Percentiles rank a stretch among this genome's conserved stretches.
Conservation (phyloP, 441 rosid species). For the Arabidopsis lyrata region DNA sequence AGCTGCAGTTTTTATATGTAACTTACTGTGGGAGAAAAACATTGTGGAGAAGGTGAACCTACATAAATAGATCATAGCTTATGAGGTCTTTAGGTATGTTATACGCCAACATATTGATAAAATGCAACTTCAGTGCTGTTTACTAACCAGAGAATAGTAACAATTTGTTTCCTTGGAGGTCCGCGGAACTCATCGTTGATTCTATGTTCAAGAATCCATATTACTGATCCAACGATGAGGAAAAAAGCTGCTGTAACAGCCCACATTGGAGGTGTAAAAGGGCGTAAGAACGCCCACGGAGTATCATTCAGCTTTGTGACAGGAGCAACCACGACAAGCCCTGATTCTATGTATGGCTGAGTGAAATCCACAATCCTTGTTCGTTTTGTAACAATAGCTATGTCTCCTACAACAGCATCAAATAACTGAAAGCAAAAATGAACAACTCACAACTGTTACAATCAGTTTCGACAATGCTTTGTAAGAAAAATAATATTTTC, state of each 20-base stretch:
- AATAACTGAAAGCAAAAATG: slow-evolving; percentile 56
- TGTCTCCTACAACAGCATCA: slow-evolving; percentile 89
- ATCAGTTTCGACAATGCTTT: neutral
- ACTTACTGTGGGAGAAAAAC: slow-evolving; percentile 96
- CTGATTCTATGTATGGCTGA: slow-evolving; percentile 94
- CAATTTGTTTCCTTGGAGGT: slow-evolving; percentile 75
- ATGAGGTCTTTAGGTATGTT: slow-evolving; percentile 19
- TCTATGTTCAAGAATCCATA: slow-evolving; percentile 97
- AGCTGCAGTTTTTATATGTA: slow-evolving; percentile 4
- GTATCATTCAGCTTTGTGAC: slow-evolving; percentile 67
- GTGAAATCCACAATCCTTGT: slow-evolving; percentile 86
- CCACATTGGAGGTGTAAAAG: slow-evolving; percentile 90
- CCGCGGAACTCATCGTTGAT: slow-evolving; percentile 91
- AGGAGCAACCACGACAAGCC: slow-evolving; percentile 94
- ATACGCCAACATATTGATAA: neutral
- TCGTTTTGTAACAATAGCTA: slow-evolving; percentile 79
- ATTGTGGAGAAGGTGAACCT: slow-evolving; percentile 98
- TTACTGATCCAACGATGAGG: slow-evolving; percentile 82
- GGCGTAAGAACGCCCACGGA: slow-evolving; percentile 83
- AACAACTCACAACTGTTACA: slow-evolving; percentile 1
- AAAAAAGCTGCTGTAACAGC: slow-evolving; percentile 74
- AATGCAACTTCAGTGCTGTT: slow-evolving; percentile 17
- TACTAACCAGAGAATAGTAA: slow-evolving; percentile 89
- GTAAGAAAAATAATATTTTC: too few species aligned
- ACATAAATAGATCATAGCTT: slow-evolving; percentile 38